Conservation (phyloP, 2,329 filamentous ascomycete species). For the Thielaviopsis euricoi region DNA sequence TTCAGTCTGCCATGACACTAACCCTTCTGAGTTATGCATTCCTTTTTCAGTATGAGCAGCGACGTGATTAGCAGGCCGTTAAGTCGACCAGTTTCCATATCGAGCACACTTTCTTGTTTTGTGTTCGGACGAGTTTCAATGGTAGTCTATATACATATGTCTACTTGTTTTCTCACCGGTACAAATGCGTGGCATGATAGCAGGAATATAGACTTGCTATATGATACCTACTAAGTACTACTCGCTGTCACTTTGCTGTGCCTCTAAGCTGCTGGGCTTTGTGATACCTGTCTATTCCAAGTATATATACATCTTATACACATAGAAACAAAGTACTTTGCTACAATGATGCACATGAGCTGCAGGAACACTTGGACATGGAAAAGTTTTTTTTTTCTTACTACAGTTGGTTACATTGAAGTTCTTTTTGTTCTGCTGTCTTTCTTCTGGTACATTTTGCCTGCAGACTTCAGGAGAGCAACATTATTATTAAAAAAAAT, state of each 20-base stretch:
- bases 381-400: not conserved
- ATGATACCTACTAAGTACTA: not conserved
- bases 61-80: not conserved
- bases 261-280: not conserved
- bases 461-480: not conserved
- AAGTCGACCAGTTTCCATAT: not conserved
- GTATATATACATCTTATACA: not conserved
- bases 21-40: not conserved
- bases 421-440: not conserved
- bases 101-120: not conserved
- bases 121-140: not conserved
- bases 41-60: not conserved
- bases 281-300: not conserved
- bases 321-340: not conserved
- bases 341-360: not conserved
- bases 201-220: not conserved
- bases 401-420: not conserved
- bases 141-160: not conserved
- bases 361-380: not conserved
- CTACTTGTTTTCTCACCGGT: no score
- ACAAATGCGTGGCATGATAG: no score
- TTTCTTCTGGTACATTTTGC: not conserved
- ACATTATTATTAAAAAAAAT: no score
- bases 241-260: not conserved
- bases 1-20: not conserved